phyloP scores from a whole-genome alignment of 1,139 yeast genomes.

The Kurtzmaniella quercitrusa region DNA sequence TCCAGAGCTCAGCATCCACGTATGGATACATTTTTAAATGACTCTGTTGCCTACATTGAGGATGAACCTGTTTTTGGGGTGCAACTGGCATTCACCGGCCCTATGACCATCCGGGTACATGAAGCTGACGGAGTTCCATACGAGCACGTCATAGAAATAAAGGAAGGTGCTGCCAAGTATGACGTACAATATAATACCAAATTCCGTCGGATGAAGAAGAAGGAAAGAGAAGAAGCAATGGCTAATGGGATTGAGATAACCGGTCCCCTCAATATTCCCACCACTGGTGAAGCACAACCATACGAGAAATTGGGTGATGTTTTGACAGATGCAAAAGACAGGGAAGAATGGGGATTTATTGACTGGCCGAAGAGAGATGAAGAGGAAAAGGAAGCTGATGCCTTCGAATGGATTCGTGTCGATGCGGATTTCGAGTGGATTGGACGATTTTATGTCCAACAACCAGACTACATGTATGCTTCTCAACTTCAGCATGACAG shows the following conservation, averaged over 20 bases:
- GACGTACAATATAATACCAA: conserved; percentile 95
- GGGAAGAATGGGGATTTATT: conserved; percentile 65
- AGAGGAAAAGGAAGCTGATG: conserved; percentile 62
- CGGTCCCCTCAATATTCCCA: conserved; percentile 24
- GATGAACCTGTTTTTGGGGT: conserved; percentile 34
- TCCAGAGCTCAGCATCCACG: conserved; percentile 30
- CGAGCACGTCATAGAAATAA: conserved; percentile 91
- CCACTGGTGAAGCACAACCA: conserved; percentile 12
- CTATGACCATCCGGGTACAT: conserved; percentile 94
- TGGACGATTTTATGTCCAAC: conserved; percentile 72
- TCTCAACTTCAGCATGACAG: conserved; percentile 92
- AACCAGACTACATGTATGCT: conserved; percentile 93
- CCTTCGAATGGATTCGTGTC: conserved; percentile 95
- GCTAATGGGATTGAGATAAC: conserved; percentile 16
- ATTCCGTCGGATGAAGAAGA: conserved; percentile 64
- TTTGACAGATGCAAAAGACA: conserved; percentile 54
- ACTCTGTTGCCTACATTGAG: conserved; percentile 39
- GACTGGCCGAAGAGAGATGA: conserved; percentile 76
- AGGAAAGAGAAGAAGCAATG: conserved; percentile 22
- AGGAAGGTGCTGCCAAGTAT: conserved; percentile 77
- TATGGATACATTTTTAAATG: conserved; percentile 39
- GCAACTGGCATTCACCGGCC: conserved; percentile 71
- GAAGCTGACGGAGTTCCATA: conserved; percentile 99
- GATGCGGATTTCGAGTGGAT: conserved; percentile 99
- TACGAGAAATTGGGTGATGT: conserved; percentile 77